Evolutionary conservation across 768 basidiomycete genomes (phyloP).

Genomic region (Psilocybe tampanensis): DNA sequence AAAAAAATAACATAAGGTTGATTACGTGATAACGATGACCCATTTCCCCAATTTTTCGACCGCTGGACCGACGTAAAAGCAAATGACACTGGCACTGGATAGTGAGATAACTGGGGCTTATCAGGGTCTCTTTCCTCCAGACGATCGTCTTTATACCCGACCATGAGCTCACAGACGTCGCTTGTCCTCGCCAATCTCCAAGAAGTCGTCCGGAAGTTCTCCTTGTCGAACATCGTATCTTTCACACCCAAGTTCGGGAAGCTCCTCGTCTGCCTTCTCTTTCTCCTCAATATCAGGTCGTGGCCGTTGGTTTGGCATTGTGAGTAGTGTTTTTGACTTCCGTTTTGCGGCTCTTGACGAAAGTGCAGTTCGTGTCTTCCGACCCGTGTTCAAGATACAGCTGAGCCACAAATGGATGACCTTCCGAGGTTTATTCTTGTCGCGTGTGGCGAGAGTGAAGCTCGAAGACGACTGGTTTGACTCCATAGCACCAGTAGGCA

Average conservation of each 20-base stretch:
- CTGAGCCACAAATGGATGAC: constrained; percentile 34
- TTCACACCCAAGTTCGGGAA: constrained; percentile 34
- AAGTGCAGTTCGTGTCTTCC: constrained; percentile 50
- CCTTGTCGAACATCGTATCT: constrained; percentile 8
- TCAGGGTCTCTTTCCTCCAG: neutral
- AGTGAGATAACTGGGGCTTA: neutral
- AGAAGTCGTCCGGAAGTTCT: neutral
- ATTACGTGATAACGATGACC: too few species aligned
- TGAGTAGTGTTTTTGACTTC: constrained; percentile 35
- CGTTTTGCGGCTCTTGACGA: neutral
- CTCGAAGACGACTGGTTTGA: constrained; percentile 49
- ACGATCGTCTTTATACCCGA: neutral
- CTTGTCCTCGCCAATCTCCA: constrained; percentile 3
- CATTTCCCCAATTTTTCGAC: too few species aligned
- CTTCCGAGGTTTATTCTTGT: constrained; percentile 39
- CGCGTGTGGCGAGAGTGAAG: constrained; percentile 29
- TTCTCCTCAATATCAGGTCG: constrained; percentile 63
- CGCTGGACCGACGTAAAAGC: neutral
- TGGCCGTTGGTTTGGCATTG: constrained; percentile 72
- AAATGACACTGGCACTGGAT: neutral
- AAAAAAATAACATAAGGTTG: too few species aligned
- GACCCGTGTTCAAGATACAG: constrained; percentile 41
- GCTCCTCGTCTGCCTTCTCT: constrained; percentile 44
- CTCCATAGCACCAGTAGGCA: constrained; percentile 52
- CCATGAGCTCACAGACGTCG: neutral